Evolutionary conservation across 768 basidiomycete genomes (phyloP).

Genomic region (Asterophora lycoperdoides): DNA sequence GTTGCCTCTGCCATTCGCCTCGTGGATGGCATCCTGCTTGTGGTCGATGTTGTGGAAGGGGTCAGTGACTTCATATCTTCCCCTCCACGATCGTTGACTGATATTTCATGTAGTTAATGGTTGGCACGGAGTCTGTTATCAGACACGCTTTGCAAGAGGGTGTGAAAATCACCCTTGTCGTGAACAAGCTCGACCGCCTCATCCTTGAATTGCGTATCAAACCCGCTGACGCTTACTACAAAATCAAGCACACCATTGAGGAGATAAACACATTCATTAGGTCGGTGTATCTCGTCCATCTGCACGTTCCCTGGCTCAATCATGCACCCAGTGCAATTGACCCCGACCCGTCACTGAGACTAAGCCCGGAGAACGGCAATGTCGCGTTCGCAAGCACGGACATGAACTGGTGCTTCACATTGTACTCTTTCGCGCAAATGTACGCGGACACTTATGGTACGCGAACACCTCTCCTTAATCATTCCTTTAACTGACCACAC

Average conservation of each 20-base stretch:
- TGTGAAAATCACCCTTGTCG: constrained; percentile 84
- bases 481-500: background rate
- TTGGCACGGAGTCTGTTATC: constrained; percentile 83
- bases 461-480: constrained; percentile 9
- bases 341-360: constrained; percentile 79
- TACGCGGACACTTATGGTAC: constrained; percentile 90
- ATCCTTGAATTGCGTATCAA: constrained; percentile 96
- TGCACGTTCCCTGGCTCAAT: background rate
- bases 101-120: constrained; percentile 67
- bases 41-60: constrained; percentile 98
- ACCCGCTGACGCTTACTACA: constrained; percentile 95
- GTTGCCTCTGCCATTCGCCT: constrained; percentile 84
- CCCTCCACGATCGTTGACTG: background rate
- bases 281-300: constrained; percentile 32
- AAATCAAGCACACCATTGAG: constrained; percentile 98
- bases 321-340: constrained; percentile 61
- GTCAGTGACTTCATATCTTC: constrained; percentile 40
- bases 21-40: constrained; percentile 86
- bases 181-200: constrained; percentile 97
- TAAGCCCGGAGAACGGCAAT: constrained; percentile 94
- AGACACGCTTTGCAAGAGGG: constrained; percentile 88
- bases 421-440: constrained; percentile 92
- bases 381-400: constrained; percentile 96
- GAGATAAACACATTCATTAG: constrained; percentile 97
- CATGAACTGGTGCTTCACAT: constrained; percentile 97